Percentiles rank a stretch among this genome's conserved stretches.
Conservation (phyloP, 345 rosid genomes). For the Linum tenue region DNA sequence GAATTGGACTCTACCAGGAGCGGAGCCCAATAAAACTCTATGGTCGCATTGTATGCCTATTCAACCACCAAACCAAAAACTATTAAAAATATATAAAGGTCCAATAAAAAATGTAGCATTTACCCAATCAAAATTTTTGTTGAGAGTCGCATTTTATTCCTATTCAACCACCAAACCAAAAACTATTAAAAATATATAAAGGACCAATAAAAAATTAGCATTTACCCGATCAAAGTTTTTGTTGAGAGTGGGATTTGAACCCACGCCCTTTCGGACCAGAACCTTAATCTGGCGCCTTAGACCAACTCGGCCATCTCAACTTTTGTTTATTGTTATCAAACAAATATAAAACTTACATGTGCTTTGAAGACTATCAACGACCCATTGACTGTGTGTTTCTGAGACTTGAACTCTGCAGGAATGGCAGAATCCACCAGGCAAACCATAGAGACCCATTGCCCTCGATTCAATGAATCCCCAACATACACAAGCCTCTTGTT, state of each 20-base stretch:
- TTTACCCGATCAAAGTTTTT: neutral
- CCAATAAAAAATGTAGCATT: neutral
- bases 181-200: neutral
- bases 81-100: neutral
- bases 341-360: constrained; percentile 19
- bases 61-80: neutral
- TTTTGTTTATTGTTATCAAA: neutral
- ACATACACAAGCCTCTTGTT: constrained; percentile 22
- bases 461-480: constrained; percentile 21
- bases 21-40: constrained; percentile 28
- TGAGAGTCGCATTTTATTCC: constrained; percentile 25
- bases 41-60: constrained; percentile 21
- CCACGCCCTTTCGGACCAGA: constrained; percentile 99
- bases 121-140: neutral
- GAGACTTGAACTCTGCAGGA: constrained; percentile 31
- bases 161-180: neutral
- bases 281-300: constrained; percentile 99
- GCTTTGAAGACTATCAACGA: constrained; percentile 49
- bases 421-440: constrained; percentile 20
- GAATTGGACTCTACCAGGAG: constrained; percentile 26
- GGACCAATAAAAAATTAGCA: neutral
- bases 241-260: constrained; percentile 9
- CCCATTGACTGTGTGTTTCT: constrained; percentile 39
- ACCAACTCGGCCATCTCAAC: constrained; percentile 99
- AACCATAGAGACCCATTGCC: constrained; percentile 28